A percentile compares a stretch with the other conserved stretches of the same genome.
phyloP scores from a whole-genome alignment of 2,329 filamentous ascomycete genomes.

The Cyphellophora attinorum region DNA sequence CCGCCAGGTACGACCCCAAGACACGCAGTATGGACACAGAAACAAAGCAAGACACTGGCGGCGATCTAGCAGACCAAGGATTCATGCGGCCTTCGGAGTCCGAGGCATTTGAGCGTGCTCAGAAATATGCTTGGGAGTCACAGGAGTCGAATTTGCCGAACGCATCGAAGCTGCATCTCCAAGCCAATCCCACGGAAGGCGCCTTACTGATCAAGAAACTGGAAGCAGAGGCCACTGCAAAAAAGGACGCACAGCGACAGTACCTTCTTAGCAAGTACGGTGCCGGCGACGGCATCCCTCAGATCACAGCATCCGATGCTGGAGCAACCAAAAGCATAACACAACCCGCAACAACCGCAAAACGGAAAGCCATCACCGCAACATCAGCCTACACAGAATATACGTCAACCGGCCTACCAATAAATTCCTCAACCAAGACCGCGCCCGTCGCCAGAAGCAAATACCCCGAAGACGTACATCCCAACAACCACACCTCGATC shows the following conservation, averaged over 20 bases:
- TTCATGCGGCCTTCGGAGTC: slow-evolving; percentile 73
- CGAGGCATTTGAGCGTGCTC: slow-evolving; percentile 80
- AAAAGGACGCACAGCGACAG: slow-evolving; percentile 58
- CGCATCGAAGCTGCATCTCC: slow-evolving; percentile 74
- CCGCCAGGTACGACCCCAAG: slow-evolving; percentile 95
- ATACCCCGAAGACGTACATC: slow-evolving; percentile 76
- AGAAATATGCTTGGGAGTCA: slow-evolving; percentile 87
- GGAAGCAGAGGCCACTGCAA: slow-evolving; percentile 59
- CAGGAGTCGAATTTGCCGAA: slow-evolving; percentile 58
- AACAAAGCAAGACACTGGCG: slow-evolving; percentile 57
- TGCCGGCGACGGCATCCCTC: slow-evolving; percentile 50
- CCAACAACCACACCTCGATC: slow-evolving; percentile 84
- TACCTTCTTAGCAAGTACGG: slow-evolving; percentile 76
- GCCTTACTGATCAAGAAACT: slow-evolving; percentile 77
- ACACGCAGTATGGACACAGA: slow-evolving; percentile 82
- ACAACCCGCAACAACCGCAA: neutral
- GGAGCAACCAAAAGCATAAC: slow-evolving; percentile 56
- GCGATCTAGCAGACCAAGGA: slow-evolving; percentile 83
- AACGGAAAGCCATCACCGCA: slow-evolving; percentile 4
- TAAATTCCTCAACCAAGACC: too few relatives aligned
- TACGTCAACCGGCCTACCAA: slow-evolving; percentile 78
- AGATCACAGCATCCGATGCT: slow-evolving; percentile 54
- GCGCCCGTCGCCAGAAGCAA: slow-evolving; percentile 66
- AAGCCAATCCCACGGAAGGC: slow-evolving; percentile 92
- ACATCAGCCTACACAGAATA: slow-evolving; percentile 85